phyloP scores from a whole-genome alignment of 164 flowering plant species.

The Macadamia integrifolia region DNA sequence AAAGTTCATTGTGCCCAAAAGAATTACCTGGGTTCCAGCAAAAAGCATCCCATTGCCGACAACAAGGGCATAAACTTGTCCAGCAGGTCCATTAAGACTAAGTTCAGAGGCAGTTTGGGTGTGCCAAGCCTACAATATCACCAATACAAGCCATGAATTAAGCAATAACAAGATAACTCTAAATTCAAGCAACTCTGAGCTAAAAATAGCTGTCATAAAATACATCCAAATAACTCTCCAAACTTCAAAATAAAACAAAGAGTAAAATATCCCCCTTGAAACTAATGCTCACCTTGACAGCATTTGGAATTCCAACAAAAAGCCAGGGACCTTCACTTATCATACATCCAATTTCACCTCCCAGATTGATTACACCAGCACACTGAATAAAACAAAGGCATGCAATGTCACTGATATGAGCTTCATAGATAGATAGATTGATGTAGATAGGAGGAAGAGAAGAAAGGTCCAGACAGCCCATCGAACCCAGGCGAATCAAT shows the following conservation, averaged over 20 bases:
- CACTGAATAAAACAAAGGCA: slow-evolving; percentile 42
- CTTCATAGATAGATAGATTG: background rate
- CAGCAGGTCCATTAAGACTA: slow-evolving; percentile 76
- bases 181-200: background rate
- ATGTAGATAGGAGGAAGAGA: background rate
- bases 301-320: slow-evolving; percentile 78
- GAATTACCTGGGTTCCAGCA: slow-evolving; percentile 83
- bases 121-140: slow-evolving; percentile 74
- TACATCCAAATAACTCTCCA: too few species aligned
- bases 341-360: slow-evolving; percentile 87
- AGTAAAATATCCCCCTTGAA: too few species aligned
- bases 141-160: slow-evolving; percentile 4
- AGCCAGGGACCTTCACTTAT: slow-evolving; percentile 97
- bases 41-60: slow-evolving; percentile 80
- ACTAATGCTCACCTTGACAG: slow-evolving; percentile 57
- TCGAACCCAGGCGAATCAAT: too few species aligned
- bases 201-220: too few species aligned
- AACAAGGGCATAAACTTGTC: slow-evolving; percentile 83
- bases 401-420: background rate
- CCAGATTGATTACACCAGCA: slow-evolving; percentile 50
- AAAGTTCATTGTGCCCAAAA: background rate
- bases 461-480: background rate
- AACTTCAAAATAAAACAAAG: too few species aligned
- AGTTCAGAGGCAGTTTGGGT: slow-evolving; percentile 49
- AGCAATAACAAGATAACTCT: background rate